Evolutionary conservation across 2,329 filamentous ascomycete genomes (phyloP).

Genomic region (Hyphodiscus sp.): DNA sequence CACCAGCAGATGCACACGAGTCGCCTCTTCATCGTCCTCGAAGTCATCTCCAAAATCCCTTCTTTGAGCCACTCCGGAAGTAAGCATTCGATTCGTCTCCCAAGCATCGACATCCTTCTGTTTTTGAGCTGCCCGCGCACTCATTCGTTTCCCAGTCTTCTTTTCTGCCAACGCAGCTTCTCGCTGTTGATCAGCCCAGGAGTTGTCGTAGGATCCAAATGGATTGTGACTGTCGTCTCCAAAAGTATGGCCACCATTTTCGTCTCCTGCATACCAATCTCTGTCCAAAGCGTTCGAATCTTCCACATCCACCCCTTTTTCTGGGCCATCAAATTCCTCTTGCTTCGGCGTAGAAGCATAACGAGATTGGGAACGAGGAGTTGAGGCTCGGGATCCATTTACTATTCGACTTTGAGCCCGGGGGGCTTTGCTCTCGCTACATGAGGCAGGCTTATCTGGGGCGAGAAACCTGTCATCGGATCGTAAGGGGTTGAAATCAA

Average conservation of each 20-base stretch:
- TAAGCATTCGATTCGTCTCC: constrained; percentile 98
- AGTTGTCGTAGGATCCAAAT: constrained; percentile 68
- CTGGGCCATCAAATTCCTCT: constrained; percentile 53
- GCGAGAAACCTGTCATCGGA: constrained; percentile 49
- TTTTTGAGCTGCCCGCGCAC: constrained; percentile 71
- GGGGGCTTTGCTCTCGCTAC: constrained; percentile 27
- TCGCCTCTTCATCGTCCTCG: constrained; percentile 83
- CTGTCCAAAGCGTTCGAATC: constrained; percentile 74
- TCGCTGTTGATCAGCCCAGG: constrained; percentile 64
- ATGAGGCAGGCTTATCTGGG: constrained; percentile 21
- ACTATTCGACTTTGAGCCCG: constrained; percentile 32
- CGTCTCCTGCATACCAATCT: constrained; percentile 89
- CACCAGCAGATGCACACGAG: constrained; percentile 81
- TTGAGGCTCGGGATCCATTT: constrained; percentile 26
- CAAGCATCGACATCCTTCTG: constrained; percentile 95
- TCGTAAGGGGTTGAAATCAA: constrained; percentile 51
- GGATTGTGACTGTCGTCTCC: constrained; percentile 92
- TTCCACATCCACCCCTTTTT: constrained; percentile 55
- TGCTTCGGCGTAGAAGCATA: constrained; percentile 38
- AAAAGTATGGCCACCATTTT: constrained; percentile 73
- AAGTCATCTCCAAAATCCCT: constrained; percentile 77
- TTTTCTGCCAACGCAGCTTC: constrained; percentile 73
- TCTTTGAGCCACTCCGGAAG: constrained; percentile 88
- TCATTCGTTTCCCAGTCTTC: constrained; percentile 67
- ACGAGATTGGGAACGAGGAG: constrained; percentile 27